phyloP scores from a whole-genome alignment of 257 asterid species.

The Petrea volubilis region DNA sequence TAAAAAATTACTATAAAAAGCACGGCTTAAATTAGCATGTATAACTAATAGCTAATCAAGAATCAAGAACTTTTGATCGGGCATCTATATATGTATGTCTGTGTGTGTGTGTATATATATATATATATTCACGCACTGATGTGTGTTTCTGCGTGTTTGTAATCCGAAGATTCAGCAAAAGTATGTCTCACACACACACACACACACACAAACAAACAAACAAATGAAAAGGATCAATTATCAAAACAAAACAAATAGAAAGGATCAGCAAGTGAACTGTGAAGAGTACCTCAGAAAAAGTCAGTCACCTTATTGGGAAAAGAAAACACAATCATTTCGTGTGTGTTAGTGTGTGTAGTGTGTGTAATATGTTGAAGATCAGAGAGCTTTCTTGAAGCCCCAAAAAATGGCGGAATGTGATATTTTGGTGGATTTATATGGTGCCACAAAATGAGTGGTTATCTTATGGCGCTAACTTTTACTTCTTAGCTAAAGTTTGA shows the following conservation, averaged over 20 bases:
- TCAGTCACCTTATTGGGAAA: constrained; percentile 13
- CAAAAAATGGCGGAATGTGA: constrained; percentile 40
- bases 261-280: not conserved
- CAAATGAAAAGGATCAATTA: not conserved
- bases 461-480: constrained; percentile 47
- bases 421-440: constrained; percentile 24
- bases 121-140: not conserved
- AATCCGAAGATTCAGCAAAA: not conserved
- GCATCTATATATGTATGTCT: too few species aligned
- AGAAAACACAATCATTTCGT: not conserved
- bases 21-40: too few species aligned
- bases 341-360: constrained; percentile 6
- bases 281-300: not conserved
- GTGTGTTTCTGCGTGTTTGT: not conserved
- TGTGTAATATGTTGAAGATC: constrained; percentile 31
- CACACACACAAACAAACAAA: not conserved
- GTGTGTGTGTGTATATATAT: not conserved
- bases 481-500: constrained; percentile 26
- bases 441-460: constrained; percentile 44
- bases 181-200: not conserved
- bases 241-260: not conserved
- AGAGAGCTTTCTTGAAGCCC: constrained; percentile 22
- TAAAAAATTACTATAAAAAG: too few species aligned
- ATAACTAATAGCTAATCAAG: too few species aligned
- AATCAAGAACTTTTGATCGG: too few species aligned